Evolutionary conservation across 176 grass and related monocot genomes (phyloP).

Genomic region (Bolboschoenus planiculmis): DNA sequence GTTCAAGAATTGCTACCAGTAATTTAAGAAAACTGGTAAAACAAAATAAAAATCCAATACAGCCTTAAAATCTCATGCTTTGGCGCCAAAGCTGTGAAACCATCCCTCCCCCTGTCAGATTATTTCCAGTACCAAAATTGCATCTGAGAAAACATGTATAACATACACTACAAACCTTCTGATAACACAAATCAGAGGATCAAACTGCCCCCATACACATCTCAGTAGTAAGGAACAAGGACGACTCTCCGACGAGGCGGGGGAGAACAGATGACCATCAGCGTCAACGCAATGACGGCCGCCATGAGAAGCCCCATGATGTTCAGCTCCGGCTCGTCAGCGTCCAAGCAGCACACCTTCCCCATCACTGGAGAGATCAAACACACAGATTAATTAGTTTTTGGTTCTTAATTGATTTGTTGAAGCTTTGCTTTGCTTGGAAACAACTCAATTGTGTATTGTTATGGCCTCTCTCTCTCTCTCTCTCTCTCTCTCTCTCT

Average conservation of each 20-base stretch:
- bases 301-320: constrained; percentile 16
- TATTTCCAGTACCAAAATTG: not conserved
- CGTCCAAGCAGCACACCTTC: not conserved
- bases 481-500: no score
- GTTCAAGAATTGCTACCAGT: no score
- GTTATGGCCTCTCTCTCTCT: not conserved
- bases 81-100: no score
- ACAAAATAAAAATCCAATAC: no score
- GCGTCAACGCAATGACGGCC: not conserved
- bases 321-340: not conserved
- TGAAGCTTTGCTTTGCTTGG: not conserved
- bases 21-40: no score
- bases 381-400: not conserved
- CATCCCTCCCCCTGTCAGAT: not conserved
- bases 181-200: not conserved
- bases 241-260: constrained; percentile 13
- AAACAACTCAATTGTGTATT: not conserved
- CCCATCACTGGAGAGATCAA: not conserved
- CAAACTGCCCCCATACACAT: not conserved
- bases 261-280: constrained; percentile 21
- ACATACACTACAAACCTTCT: not conserved
- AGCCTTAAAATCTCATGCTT: no score
- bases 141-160: not conserved
- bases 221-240: not conserved
- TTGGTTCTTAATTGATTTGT: not conserved